A percentile compares a stretch with the other conserved stretches of the same genome.
Evolutionary conservation across 1,284 basidiomycete genomes (phyloP).

Genomic region (Peniophora sp.): DNA sequence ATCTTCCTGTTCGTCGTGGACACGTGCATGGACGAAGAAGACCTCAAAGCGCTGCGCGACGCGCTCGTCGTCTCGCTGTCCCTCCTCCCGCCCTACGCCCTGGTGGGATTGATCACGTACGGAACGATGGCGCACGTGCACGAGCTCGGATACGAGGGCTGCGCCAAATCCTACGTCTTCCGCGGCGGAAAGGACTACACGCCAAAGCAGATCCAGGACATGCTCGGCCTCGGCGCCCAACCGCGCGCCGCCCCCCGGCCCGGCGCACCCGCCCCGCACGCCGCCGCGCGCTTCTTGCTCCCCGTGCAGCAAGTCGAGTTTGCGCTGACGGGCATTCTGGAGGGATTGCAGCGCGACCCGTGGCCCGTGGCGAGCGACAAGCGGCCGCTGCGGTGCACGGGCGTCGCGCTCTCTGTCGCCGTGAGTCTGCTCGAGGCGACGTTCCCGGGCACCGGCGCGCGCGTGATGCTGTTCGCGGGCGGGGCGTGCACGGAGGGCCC

Average conservation of each 20-base stretch:
- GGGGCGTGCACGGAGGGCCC: conserved; percentile 97
- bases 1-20: conserved; percentile 97
- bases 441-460: conserved; percentile 92
- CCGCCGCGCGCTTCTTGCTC: conserved; percentile 90
- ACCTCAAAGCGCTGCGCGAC: conserved; percentile 87
- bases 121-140: conserved; percentile 99
- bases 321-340: conserved; percentile 91
- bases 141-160: conserved; percentile 94
- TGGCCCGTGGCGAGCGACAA: conserved; percentile 98
- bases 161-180: conserved; percentile 98
- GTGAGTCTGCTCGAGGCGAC: conserved; percentile 93
- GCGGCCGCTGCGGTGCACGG: conserved; percentile 91
- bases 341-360: conserved; percentile 85
- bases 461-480: conserved; percentile 96
- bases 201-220: conserved; percentile 96
- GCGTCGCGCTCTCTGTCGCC: conserved; percentile 91
- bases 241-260: conserved; percentile 76
- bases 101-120: conserved; percentile 93
- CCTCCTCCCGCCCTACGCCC: conserved; percentile 86
- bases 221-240: conserved; percentile 85
- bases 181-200: conserved; percentile 98
- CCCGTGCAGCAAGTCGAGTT: conserved; percentile 94
- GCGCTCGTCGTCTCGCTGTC: conserved; percentile 90
- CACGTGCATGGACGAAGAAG: conserved; percentile 94
- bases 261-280: conserved; percentile 83